Evolutionary conservation across 2,329 filamentous ascomycete genomes (phyloP).

Genomic region (Aspergillus sp.): DNA sequence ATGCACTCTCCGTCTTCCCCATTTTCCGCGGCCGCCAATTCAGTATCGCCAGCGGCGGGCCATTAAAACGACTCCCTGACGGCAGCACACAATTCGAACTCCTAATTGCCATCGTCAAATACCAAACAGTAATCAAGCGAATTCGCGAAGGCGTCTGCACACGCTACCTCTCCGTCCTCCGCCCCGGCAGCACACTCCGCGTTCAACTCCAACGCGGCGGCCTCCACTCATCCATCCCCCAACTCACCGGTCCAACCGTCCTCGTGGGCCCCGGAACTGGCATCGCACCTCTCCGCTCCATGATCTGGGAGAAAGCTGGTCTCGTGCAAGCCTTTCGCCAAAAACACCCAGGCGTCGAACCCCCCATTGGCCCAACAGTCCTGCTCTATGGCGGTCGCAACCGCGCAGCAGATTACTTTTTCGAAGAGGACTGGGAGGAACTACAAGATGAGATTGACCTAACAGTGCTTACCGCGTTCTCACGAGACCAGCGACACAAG

Average conservation of each 20-base stretch:
- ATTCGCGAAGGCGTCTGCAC: conserved; percentile 85
- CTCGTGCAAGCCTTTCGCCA: conserved; percentile 27
- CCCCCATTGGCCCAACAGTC: conserved; percentile 41
- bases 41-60: conserved; percentile 75
- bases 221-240: conserved; percentile 41
- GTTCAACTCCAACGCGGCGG: conserved; percentile 53
- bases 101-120: conserved; percentile 82
- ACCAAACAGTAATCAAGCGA: conserved; percentile 77
- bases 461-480: conserved; percentile 60
- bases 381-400: conserved; percentile 86
- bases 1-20: conserved; percentile 68
- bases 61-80: conserved; percentile 31
- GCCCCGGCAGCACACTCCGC: conserved; percentile 50
- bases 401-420: conserved; percentile 69
- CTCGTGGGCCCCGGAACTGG: conserved; percentile 82
- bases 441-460: conserved; percentile 41
- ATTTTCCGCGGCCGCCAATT: conserved; percentile 83
- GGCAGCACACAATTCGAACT: conserved; percentile 57
- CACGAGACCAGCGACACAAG: conserved; percentile 59
- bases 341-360: conserved; percentile 21
- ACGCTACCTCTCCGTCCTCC: conserved; percentile 67
- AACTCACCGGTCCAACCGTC: conserved; percentile 56
- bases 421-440: conserved; percentile 63
- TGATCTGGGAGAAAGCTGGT: conserved; percentile 66
- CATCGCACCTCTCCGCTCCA: conserved; percentile 72